Evolutionary conservation across 1,284 basidiomycete genomes (phyloP), one percentile per base, ranked within the genome.

Genomic region (Sporisorium iseilematis-ciliati): DNA sequence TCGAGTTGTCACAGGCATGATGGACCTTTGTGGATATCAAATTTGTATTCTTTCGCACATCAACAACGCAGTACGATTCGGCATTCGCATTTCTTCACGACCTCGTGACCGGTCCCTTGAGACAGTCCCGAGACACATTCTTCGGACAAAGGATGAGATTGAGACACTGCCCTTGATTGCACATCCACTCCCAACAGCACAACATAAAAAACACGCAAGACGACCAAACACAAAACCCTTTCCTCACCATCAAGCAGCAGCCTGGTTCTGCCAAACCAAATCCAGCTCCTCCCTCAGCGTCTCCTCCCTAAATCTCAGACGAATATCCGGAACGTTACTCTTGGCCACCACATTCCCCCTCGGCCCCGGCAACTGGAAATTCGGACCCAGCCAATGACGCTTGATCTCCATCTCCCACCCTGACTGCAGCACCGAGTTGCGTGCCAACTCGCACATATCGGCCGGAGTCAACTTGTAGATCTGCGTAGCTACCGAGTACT

Each of bases 341-440:
- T 72, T 82, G 56, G 76, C 75, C 57, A 70, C 67, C 52, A 69
- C 68, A 48, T 86, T 86, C 18, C 84, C 84, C 42, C 66, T 62
- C 7, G 83, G 82, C 11, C 84, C 84, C 7, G 80, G 71, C 26
- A 93, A 87, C 85, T 94, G 96, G 92, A 94, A 98, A 70, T 92
- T 87, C 16, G 74, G 60, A 1, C 96, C 84, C 21, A 82, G 69
- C 85, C 97, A 99, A 86, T 97, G 97, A 16, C 94, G 91, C 87
- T 99, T 99, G 82, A 98, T 87, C 86, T 97, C 93, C 94, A 98
- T 98, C 87, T 99, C 97, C 86, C 98, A 99, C 1, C 97, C 97
- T 75, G 93, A 95, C 85, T 99, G 97, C 57, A 94, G 88, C 38
- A 98, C 96, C 2, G 93, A 95, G 87, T 98, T 99, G 50, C 96